Evolutionary conservation across 2,329 filamentous ascomycete genomes (phyloP), one percentile per base, ranked within the genome.

Genomic region (Hypoxylon sp.): DNA sequence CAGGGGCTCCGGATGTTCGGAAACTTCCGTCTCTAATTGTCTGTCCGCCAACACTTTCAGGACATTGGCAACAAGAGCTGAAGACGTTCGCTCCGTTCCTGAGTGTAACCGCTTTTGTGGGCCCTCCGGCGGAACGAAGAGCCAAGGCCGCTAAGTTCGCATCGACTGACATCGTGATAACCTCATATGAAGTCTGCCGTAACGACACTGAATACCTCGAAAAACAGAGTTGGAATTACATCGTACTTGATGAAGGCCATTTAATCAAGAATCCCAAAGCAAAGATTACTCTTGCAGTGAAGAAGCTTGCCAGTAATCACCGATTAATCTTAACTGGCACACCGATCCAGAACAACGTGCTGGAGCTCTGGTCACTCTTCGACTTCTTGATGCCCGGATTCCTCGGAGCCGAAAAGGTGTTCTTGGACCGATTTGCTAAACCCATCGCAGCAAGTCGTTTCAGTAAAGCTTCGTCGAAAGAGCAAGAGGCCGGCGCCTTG

Each of bases 371-470:
- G 95, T 98, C 95, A 0, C 85, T 99, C 3, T 99, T 99, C 77
- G 96, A 99, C 81, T 99, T 99, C 82, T 85, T 99, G 67, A 99
- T 99, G 96, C 96, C 97, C 2, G 97, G 96, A 1, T 99, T 99
- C 83, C 85, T 99, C 6, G 96, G 96, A 32, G 93, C 94, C 0
- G 94, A 89, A 68, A 97, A 97, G 82, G 93, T 98, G n/a, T 98
- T 98, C 82, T 85, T 97, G 71, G 95, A 98, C 79, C 90, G 94
- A 2, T 98, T 98, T 73, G 94, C 94, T 7, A 97, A 97, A 80
- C 94, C 94, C 1, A 98, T 98, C 73, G 93, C 95, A 1, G 94
- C 94, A 3, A 97, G 93, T 76, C 92, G 97, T 19, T 97, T 94
- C 78, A 95, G 93, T 80, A 99, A 98, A 79, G 97, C 96, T 1